Evolutionary conservation across 108 stramenopile genomes (phyloP).

Genomic region (Pseudonitzschia multiseries): DNA sequence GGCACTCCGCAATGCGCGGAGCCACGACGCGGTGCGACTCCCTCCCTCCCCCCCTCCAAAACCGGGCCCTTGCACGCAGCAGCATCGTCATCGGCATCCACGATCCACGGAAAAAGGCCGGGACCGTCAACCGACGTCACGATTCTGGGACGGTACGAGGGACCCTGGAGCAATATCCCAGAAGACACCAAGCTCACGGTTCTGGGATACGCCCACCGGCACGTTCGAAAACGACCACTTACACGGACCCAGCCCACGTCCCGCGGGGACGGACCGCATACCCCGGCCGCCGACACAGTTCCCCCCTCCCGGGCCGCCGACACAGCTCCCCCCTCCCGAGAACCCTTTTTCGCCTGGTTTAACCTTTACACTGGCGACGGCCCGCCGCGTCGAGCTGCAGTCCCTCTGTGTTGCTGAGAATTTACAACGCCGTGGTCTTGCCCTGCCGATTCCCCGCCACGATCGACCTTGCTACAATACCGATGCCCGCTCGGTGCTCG

Average conservation of each 20-base stretch:
- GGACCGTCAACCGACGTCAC: constrained; percentile 33
- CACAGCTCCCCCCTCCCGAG: neutral
- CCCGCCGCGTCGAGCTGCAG: constrained; percentile 18
- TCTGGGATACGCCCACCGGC: constrained; percentile 28
- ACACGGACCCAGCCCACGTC: too few species aligned
- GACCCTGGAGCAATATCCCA: neutral
- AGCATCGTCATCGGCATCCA: neutral
- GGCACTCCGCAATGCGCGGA: constrained; percentile 1
- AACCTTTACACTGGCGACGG: constrained; percentile 31
- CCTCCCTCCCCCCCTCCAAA: constrained; percentile 27
- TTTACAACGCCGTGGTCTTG: constrained; percentile 37
- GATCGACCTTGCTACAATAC: neutral
- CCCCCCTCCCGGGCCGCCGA: too few species aligned
- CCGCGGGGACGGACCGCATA: neutral
- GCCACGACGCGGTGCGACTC: constrained; percentile 23
- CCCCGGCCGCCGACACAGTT: neutral
- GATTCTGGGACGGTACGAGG: constrained; percentile 19
- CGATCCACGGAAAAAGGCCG: constrained; percentile 41
- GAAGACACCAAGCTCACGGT: constrained; percentile 15
- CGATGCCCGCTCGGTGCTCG: neutral
- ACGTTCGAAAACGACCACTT: neutral
- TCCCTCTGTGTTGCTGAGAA: constrained; percentile 20
- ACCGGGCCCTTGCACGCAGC: constrained; percentile 12
- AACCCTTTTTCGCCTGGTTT: constrained; percentile 28
- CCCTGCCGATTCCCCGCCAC: constrained; percentile 3